Base-by-base conservation (phyloP, 768 basidiomycete species). In the Termitomyces sp. region DNA sequence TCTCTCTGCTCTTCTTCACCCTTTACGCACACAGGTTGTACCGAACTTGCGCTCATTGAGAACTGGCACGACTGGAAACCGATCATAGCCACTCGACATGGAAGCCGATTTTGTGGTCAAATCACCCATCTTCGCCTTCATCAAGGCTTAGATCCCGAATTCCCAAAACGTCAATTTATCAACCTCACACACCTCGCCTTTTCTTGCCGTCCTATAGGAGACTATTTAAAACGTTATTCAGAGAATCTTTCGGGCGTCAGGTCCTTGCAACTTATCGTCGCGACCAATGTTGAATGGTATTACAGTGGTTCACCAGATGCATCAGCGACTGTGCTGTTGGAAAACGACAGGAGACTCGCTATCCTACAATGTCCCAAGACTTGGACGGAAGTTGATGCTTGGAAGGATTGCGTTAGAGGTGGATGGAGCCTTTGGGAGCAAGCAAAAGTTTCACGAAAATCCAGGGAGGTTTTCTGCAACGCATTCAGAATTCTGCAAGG, bases 171-270 rank as follows among this genome's bases (percentile, higher is more conserved):
- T 5, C 33, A 34, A 16, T 64, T 64, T 37, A 37, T 26, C 20
- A 36, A 47, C 20, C 55, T 64, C n/a, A 64, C 58, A 1, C 61
- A 64, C 34, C 56, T 62, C 42, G 61, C 63, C 16, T 64, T 64
- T 28, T 49, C 56, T 18, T 62, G 56, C 22, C 56, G 47, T 20
- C 58, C 61, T 8, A 60, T 59, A 37, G 33, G 28, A 29, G 47
- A 58, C 13, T 58, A 33, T 45, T 24, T 60, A n/a, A 55, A 55
- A 22, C 58, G 56, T 8, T 57, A 64, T 37, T 54, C 52, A 22
- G 56, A 52, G 22, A 28, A 37, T 16, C 56, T 64, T 28, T 39
- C 51, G 1, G n/a, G 47, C 24, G 10, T 64, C 1, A 53, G 18
- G 9, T 51, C 52, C 20, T 47, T 64, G 48, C 28, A 42, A 9